phyloP scores from a whole-genome alignment of 164 flowering plant species.

The Vitis rotundifolia region DNA sequence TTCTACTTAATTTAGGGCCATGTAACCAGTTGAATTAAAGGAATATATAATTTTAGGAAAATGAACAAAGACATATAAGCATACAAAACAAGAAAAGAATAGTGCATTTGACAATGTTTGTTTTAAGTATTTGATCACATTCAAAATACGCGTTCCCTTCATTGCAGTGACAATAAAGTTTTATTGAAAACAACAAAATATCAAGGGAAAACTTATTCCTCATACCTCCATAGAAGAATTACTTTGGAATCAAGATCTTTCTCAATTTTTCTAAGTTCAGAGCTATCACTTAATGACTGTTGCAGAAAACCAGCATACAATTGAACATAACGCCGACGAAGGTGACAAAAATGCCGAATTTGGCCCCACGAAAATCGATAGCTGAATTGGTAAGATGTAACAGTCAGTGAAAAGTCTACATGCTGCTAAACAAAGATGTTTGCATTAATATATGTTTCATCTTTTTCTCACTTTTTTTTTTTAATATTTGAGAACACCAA shows the following conservation, averaged over 20 bases:
- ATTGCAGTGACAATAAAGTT: neutral
- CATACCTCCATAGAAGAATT: conserved; percentile 93
- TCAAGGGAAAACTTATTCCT: neutral
- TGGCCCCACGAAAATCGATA: conserved; percentile 90
- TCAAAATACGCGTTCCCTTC: neutral
- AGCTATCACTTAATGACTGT: conserved; percentile 41
- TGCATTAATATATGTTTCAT: no score
- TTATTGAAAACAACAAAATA: neutral
- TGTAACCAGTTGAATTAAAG: no score
- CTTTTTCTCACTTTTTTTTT: no score
- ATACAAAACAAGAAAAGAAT: neutral
- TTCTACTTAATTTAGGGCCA: no score
- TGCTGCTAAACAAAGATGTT: neutral
- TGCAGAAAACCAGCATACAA: conserved; percentile 79
- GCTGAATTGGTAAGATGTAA: conserved; percentile 42
- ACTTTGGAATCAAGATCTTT: conserved; percentile 93
- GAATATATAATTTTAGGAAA: no score
- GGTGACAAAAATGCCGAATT: conserved; percentile 71
- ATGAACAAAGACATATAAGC: neutral
- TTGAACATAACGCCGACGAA: conserved; percentile 87
- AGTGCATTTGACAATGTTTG: neutral
- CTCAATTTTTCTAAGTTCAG: conserved; percentile 78
- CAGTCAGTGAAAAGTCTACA: conserved; percentile 1
- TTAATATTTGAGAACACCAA: no score
- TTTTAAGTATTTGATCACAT: neutral